Evolutionary conservation across 75 land plant genomes (phyloP), one percentile per base, ranked within the genome.

Genomic region (Pinus taeda): DNA sequence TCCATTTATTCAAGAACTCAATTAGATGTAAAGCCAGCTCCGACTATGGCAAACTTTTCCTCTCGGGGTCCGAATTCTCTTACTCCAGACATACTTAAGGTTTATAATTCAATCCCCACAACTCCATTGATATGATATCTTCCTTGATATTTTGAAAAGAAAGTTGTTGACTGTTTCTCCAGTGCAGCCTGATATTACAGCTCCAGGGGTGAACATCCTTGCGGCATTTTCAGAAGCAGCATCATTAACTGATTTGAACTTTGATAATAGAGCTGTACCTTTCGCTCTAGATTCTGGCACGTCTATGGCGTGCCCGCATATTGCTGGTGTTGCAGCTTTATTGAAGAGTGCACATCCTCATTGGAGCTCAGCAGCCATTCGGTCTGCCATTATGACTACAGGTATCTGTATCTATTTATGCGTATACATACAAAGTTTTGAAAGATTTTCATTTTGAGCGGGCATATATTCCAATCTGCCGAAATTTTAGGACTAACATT

Each of bases 11-110:
- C 83, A 11, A 74, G n/a, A 39, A 84, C 91, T 49, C 9, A 22
- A 30, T 24, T 85, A 21, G 76, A 62, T 5, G 64, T 70, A 39
- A 84, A 70, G 42, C 92, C 88, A 30, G 88, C 93, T 30, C 91
- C 91, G 2, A 57, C 81, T 66, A 84, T 91, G 95, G 85, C 88
- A 17, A 66, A 85, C 1, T 90, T 90, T 78, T 88, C 95, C 3
- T 90, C 91, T 15, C 79, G 71, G 63, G 95, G 93, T 15, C 93
- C 95, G 13, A 90, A 81, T 67, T 49, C 77, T 17, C 75, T 93
- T 42, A 71, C 60, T 24, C 85, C 89, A 49, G 84, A 83, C 66
- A 84, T 93, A 42, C 83, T 88, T 36, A 93, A 91, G 87, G 92
- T 58, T 33, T 33, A 39, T 67, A 39, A 14, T 67, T 17, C 7